phyloP scores from a whole-genome alignment of 148 eudicot genomes.

The Rhododendron vialii region DNA sequence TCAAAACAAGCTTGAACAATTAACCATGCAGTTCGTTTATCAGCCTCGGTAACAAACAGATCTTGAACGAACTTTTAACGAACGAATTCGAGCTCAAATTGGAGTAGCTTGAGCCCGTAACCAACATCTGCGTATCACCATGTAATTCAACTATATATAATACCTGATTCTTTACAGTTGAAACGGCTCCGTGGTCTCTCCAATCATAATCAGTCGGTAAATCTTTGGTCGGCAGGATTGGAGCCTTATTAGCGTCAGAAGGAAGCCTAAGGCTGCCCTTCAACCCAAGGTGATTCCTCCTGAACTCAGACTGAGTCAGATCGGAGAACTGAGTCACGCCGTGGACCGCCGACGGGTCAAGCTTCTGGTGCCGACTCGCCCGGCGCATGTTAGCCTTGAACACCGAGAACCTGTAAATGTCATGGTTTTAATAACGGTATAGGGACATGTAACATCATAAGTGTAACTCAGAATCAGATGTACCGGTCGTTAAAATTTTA shows the following conservation, averaged over 20 bases:
- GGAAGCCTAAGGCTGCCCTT: conserved; percentile 35
- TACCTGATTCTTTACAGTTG: conserved; percentile 62
- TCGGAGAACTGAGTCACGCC: conserved; percentile 71
- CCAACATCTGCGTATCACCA: not conserved
- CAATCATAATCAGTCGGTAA: conserved; percentile 53
- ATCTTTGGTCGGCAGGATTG: conserved; percentile 41
- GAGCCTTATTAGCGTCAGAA: conserved; percentile 46
- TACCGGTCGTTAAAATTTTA: too few species aligned
- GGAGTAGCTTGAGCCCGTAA: not conserved
- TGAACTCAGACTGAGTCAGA: conserved; percentile 46
- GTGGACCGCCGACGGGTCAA: conserved; percentile 54
- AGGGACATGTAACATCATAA: not conserved
- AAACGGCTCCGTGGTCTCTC: conserved; percentile 60
- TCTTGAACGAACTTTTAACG: not conserved
- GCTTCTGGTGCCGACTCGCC: conserved; percentile 44
- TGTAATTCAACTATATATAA: not conserved
- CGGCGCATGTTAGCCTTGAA: conserved; percentile 53
- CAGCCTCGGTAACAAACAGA: not conserved
- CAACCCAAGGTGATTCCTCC: conserved; percentile 34
- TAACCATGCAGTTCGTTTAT: not conserved
- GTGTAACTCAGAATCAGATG: not conserved
- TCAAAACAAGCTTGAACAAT: not conserved
- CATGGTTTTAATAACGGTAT: not conserved
- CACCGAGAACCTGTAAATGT: conserved; percentile 31
- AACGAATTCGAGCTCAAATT: not conserved